Evolutionary conservation across 208 protist species (phyloP).

Genomic region (Acanthamoeba royreba): DNA sequence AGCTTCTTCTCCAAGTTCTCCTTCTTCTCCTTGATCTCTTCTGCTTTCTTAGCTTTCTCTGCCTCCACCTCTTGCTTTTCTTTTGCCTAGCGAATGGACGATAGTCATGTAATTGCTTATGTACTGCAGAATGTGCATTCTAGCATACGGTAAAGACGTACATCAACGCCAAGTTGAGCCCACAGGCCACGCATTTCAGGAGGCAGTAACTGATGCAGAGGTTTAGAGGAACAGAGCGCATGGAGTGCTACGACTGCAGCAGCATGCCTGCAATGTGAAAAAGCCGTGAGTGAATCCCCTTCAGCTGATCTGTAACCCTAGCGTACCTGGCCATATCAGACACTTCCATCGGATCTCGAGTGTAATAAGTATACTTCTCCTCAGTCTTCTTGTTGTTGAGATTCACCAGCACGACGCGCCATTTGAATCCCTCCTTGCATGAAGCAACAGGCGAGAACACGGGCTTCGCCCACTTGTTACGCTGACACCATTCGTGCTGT

Average conservation of each 20-base stretch:
- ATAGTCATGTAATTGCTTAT: not conserved
- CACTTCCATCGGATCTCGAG: not conserved
- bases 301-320: not conserved
- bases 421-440: not conserved
- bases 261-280: not conserved
- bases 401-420: slow-evolving; percentile 29
- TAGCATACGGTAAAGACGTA: not conserved
- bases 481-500: slow-evolving; percentile 45
- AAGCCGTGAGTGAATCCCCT: not conserved
- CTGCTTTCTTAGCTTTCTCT: not conserved
- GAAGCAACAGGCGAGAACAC: not conserved
- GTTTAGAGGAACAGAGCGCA: not conserved
- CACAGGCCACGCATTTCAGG: slow-evolving; percentile 40
- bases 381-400: slow-evolving; percentile 49
- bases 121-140: not conserved
- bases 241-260: slow-evolving; percentile 26
- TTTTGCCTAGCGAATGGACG: not conserved
- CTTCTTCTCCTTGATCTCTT: slow-evolving; percentile 43
- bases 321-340: slow-evolving; percentile 8
- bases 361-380: slow-evolving; percentile 27
- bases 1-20: slow-evolving; percentile 47
- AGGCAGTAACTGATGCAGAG: not conserved
- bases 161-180: slow-evolving; percentile 17
- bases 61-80: not conserved
- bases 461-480: slow-evolving; percentile 40